Conservation (phyloP, 192 early-diverging fungal genomes). For the Linnemannia exigua region DNA sequence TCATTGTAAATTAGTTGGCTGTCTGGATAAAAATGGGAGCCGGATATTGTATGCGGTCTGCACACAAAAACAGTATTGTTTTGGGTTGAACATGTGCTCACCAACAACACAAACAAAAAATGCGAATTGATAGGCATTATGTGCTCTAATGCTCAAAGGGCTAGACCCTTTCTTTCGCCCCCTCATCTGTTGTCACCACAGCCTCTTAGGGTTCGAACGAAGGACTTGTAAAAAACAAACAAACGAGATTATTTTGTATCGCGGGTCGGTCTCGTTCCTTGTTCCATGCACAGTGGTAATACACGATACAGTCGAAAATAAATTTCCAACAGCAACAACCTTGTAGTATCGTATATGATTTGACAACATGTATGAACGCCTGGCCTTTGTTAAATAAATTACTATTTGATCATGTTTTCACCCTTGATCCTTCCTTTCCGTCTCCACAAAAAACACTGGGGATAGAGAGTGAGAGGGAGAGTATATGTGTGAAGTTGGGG, state of each 20-base stretch:
- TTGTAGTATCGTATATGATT: no score
- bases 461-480: neutral
- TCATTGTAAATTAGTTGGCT: neutral
- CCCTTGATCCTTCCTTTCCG: neutral
- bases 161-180: neutral
- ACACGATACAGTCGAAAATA: no score
- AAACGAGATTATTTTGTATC: no score
- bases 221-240: neutral
- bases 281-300: no score
- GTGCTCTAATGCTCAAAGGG: neutral
- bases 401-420: neutral
- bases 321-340: no score
- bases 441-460: neutral
- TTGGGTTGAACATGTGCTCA: neutral
- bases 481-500: neutral
- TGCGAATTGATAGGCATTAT: neutral
- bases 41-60: neutral
- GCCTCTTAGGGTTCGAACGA: no score
- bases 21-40: neutral
- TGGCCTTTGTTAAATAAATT: neutral
- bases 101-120: neutral
- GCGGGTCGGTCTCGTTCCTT: no score
- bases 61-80: neutral
- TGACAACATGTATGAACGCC: neutral
- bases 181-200: neutral